phyloP scores from a whole-genome alignment of 345 rosid genomes.

The Eucalyptus albens region DNA sequence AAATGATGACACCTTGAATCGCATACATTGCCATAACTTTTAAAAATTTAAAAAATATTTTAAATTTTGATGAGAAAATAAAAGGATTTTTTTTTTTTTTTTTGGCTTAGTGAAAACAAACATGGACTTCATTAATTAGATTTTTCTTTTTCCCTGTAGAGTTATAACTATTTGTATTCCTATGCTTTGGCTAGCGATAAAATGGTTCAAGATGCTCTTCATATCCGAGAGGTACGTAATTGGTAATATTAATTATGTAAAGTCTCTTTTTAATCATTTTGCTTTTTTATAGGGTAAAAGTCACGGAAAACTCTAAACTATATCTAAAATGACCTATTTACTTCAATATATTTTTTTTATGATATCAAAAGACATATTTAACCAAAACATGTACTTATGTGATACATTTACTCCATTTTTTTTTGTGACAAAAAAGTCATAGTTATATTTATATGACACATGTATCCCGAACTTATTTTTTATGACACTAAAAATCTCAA shows the following conservation, averaged over 20 bases:
- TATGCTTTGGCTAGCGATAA: constrained; percentile 16
- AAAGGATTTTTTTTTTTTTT: neutral
- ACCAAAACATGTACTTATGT: neutral
- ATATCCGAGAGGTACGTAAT: constrained; percentile 6
- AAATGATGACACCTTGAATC: neutral
- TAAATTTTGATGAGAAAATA: neutral
- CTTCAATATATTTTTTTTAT: neutral
- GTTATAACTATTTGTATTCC: neutral
- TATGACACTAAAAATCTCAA: too few species aligned
- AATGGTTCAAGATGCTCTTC: constrained; percentile 14
- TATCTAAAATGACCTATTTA: neutral
- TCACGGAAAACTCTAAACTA: too few species aligned
- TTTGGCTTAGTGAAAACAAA: neutral
- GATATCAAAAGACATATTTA: neutral
- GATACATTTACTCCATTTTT: neutral
- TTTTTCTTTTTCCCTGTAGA: neutral
- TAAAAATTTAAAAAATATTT: too few species aligned
- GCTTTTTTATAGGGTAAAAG: neutral
- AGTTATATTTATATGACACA: too few species aligned
- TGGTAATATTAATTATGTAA: neutral
- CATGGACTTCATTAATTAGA: neutral
- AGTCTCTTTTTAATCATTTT: neutral
- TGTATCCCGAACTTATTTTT: neutral
- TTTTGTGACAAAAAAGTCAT: too few species aligned
- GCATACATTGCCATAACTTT: neutral